Evolutionary conservation across 75 land plant genomes (phyloP).

Genomic region (Pinus albicaulis): DNA sequence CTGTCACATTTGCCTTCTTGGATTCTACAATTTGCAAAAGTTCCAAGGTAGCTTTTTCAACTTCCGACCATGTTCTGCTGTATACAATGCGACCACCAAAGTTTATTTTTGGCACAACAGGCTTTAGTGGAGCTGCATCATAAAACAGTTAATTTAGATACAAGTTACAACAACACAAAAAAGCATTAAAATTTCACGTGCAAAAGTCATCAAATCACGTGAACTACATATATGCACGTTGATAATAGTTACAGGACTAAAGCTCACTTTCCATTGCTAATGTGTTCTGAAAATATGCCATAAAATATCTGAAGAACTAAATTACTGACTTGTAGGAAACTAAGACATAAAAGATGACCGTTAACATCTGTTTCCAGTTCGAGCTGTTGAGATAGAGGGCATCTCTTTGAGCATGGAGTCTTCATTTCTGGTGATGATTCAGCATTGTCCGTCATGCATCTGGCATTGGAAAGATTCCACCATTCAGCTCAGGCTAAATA

Average conservation of each 20-base stretch:
- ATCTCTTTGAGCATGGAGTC: background rate
- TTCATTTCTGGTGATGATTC: too few relatives aligned
- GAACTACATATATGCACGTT: background rate
- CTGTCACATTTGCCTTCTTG: constrained; percentile 22
- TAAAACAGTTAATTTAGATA: background rate
- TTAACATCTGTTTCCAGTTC: background rate
- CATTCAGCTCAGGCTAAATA: too few relatives aligned
- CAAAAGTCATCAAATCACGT: background rate
- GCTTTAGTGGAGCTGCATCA: constrained; percentile 24
- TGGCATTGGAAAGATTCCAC: too few relatives aligned
- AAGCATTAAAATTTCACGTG: background rate
- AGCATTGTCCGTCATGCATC: too few relatives aligned
- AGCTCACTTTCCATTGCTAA: background rate
- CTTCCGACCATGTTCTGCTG: constrained; percentile 53
- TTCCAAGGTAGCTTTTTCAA: constrained; percentile 53
- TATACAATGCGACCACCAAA: constrained; percentile 69
- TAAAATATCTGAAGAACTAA: background rate
- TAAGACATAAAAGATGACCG: background rate
- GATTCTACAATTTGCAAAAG: constrained; percentile 35
- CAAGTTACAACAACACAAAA: background rate
- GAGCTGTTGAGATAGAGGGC: background rate
- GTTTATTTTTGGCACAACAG: constrained; percentile 34
- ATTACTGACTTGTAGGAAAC: background rate
- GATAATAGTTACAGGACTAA: background rate
- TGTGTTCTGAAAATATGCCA: background rate